Evolutionary conservation across 306 rosid species (phyloP), one percentile per base, ranked within the genome.

Genomic region (Castanospermum australe): DNA sequence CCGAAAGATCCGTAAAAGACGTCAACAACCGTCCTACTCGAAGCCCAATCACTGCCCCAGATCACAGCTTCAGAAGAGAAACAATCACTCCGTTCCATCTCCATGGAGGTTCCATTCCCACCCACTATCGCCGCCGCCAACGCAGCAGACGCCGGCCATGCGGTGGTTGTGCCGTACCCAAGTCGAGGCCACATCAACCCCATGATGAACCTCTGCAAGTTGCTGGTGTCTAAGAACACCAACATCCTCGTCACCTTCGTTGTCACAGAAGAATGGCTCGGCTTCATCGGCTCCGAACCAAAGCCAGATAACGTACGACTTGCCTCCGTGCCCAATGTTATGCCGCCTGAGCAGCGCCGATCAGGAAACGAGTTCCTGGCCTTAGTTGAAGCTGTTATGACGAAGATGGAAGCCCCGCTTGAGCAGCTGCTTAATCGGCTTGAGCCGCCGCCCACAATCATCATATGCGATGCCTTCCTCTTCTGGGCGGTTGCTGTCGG

Each of bases 101-200:
- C 82, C 10, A 56, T 56, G 82, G 84, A 80, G 11, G 21, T 52
- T 14, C 41, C 18, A 38, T 4, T 24, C 11, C 60, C 71, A 20
- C 59, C 33, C 11, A 45, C 65, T 2, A 6, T 6, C 57, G 18
- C 13, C 20, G 5, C 32, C 32, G 4, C 54, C 41, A 25, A n/a
- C n/a, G n/a, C n/a, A n/a, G n/a, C n/a, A n/a, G n/a, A n/a, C n/a
- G n/a, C 11, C 24, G 35, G 51, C 65, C 87, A 87, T 41, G 51
- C 83, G n/a, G 39, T 89, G 64, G 93, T 85, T 0, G 4, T 90
- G 44, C 90, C 94, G 0, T 76, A 84, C 24, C 94, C 92, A 0
- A 70, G 85, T 0, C 45, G 73, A 0, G 88, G 94, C 24, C 92
- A 88, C 81, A 69, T 90, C 51, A 86, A 90, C 68, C 75, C 94